A percentile compares a stretch with the other conserved stretches of the same genome.
Evolutionary conservation across 2,329 filamentous ascomycete genomes (phyloP).

Genomic region (Coniella lustricola): DNA sequence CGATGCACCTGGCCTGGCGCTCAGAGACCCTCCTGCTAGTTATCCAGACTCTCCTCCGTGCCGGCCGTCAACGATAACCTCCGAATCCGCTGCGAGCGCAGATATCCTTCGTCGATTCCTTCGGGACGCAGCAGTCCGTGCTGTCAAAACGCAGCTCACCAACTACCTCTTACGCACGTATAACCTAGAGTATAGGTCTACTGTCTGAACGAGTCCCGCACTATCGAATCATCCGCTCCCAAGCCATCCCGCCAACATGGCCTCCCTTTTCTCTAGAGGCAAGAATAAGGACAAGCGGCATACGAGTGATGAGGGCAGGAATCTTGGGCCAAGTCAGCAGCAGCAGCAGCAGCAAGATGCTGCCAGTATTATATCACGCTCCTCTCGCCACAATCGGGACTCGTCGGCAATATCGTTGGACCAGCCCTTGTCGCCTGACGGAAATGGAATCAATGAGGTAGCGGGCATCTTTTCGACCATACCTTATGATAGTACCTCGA

Average conservation of each 20-base stretch:
- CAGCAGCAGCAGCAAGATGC: constrained; percentile 41
- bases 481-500: constrained; percentile 66
- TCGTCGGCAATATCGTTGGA: constrained; percentile 69
- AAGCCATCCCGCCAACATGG: constrained; percentile 20
- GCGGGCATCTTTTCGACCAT: constrained; percentile 83
- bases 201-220: not conserved
- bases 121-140: not conserved
- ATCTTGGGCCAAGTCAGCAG: constrained; percentile 39
- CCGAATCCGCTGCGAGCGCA: too few species aligned
- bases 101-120: not conserved
- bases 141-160: not conserved
- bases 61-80: not conserved
- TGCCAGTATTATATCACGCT: constrained; percentile 48
- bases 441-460: constrained; percentile 59
- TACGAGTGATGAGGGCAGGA: constrained; percentile 51
- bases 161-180: not conserved
- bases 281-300: constrained; percentile 70
- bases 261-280: constrained; percentile 80
- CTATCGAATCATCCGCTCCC: constrained; percentile 6
- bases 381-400: constrained; percentile 67
- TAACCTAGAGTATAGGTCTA: constrained; percentile 3
- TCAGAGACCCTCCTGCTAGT: constrained; percentile 10
- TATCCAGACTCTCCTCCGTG: constrained; percentile 4
- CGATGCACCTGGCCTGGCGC: constrained; percentile 14
- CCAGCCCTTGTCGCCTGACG: constrained; percentile 54